Conservation (phyloP, 78 protist genomes). For the Dictyostelium capitatum region DNA sequence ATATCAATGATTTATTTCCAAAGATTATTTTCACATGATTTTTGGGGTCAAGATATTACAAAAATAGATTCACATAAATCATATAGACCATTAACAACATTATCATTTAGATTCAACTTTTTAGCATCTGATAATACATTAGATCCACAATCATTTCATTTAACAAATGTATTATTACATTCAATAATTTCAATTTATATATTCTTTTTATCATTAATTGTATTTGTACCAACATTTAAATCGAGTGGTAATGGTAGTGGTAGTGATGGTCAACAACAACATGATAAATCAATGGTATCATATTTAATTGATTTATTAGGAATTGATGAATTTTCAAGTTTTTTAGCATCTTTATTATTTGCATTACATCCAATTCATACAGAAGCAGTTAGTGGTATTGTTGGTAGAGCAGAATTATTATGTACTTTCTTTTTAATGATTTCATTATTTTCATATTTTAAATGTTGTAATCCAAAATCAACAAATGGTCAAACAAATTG, state of each 20-base stretch:
- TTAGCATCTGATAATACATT: background rate
- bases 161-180: constrained; percentile 30
- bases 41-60: constrained; percentile 40
- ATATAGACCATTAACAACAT: constrained; percentile 72
- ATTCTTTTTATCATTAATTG: constrained; percentile 2
- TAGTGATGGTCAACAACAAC: background rate
- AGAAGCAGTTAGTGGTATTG: constrained; percentile 83
- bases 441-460: background rate
- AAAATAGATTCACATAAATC: constrained; percentile 52
- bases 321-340: constrained; percentile 11
- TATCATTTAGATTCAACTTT: constrained; percentile 53
- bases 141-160: background rate
- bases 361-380: constrained; percentile 83
- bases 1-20: background rate
- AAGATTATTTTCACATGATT: background rate
- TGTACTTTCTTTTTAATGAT: background rate
- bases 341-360: constrained; percentile 37
- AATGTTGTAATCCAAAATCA: background rate
- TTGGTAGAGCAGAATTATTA: constrained; percentile 81
- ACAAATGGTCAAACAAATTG: background rate
- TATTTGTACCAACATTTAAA: background rate
- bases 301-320: background rate
- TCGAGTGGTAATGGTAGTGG: background rate
- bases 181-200: constrained; percentile 12
- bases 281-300: background rate